phyloP scores from a whole-genome alignment of 2,329 filamentous ascomycete genomes.

The Pseudocercospora macadamiae region DNA sequence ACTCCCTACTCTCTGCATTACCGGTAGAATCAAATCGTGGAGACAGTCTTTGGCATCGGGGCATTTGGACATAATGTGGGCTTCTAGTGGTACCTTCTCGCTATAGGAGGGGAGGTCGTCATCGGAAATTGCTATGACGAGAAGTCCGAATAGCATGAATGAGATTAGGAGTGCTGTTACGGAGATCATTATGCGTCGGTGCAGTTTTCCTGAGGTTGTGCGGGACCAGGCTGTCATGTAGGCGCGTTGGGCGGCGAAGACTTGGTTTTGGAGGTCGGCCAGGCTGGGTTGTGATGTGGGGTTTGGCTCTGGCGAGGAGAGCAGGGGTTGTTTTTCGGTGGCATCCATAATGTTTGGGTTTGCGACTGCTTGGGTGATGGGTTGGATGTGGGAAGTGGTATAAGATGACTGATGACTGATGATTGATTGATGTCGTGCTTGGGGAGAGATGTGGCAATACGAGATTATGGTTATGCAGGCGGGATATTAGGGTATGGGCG shows the following conservation, averaged over 20 bases:
- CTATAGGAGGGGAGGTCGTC: slow-evolving; percentile 26
- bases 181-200: slow-evolving; percentile 37
- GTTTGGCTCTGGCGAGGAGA: slow-evolving; percentile 8
- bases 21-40: slow-evolving; percentile 76
- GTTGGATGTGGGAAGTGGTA: neutral
- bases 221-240: slow-evolving; percentile 39
- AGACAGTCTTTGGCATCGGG: slow-evolving; percentile 88
- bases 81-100: slow-evolving; percentile 81
- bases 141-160: slow-evolving; percentile 27
- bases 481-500: too few relatives aligned
- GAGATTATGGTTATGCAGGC: too few relatives aligned
- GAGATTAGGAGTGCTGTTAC: slow-evolving; percentile 34
- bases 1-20: slow-evolving; percentile 78
- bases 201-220: slow-evolving; percentile 36
- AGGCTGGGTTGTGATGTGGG: slow-evolving; percentile 30
- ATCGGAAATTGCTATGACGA: slow-evolving; percentile 20
- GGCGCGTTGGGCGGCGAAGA: slow-evolving; percentile 36
- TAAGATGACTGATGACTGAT: neutral
- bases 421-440: neutral
- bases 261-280: slow-evolving; percentile 33
- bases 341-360: slow-evolving; percentile 13
- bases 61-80: slow-evolving; percentile 94
- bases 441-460: neutral
- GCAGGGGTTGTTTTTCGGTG: slow-evolving; percentile 36
- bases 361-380: neutral